These are phyloP conservation scores for Salix arbutifolia DNA, from an alignment of 345 rosid species.

Conservation along the genomic window DNA sequence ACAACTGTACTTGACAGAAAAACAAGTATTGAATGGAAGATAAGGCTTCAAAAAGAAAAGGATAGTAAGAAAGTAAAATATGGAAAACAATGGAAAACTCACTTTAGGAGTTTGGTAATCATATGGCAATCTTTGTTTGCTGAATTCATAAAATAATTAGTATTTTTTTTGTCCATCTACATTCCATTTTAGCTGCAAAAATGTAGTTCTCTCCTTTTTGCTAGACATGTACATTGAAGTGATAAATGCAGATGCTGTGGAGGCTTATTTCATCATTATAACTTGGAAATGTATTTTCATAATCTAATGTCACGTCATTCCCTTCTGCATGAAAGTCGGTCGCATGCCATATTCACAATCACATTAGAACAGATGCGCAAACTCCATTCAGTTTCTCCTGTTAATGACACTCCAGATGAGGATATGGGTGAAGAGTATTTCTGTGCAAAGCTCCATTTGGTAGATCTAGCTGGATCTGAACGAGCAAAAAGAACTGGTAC, in stretches of 20 bases:
- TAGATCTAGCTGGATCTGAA: constrained; percentile 98
- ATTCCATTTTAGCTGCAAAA: constrained; percentile 3
- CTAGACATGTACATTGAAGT: background rate
- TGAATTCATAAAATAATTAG: background rate
- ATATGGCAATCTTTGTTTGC: background rate
- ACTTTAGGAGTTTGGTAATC: background rate
- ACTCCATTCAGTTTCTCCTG: constrained; percentile 48
- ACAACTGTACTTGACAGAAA: too few species aligned
- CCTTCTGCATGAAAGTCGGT: constrained; percentile 66
- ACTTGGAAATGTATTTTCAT: constrained; percentile 10
- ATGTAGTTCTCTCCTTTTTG: background rate
- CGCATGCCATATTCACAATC: constrained; percentile 98
- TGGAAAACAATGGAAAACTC: background rate
- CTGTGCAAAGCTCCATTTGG: constrained; percentile 93
- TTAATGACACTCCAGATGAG: constrained; percentile 44
- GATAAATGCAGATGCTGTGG: constrained; percentile 1
- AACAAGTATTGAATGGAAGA: background rate
- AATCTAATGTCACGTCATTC: constrained; percentile 23
- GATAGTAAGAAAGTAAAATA: background rate
- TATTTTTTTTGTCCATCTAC: background rate
- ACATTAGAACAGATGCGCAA: constrained; percentile 90
- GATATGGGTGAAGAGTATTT: constrained; percentile 76
- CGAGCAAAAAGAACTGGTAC: constrained; percentile 96
- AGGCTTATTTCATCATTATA: constrained; percentile 11
- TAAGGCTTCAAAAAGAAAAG: background rate